These are phyloP conservation scores for Solidago caesia DNA, from an alignment of 129 eudicot species.

Conservation along the genomic window DNA sequence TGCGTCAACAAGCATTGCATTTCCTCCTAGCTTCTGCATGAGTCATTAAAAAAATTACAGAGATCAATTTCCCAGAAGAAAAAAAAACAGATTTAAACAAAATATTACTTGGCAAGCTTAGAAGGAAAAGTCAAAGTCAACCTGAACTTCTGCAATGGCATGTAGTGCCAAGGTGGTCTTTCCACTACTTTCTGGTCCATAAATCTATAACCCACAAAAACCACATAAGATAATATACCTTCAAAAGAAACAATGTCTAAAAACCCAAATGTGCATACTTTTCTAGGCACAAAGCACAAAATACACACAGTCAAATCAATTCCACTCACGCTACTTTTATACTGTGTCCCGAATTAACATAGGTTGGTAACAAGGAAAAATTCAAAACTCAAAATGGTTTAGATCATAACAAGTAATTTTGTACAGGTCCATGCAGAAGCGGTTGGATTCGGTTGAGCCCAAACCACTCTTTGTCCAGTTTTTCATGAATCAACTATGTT, in stretches of 20 bases:
- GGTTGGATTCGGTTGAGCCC: no score
- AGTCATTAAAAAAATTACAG: not conserved
- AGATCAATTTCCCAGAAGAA: not conserved
- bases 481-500: no score
- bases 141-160: conserved; percentile 99
- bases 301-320: not conserved
- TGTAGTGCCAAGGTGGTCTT: conserved; percentile 96
- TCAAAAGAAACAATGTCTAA: not conserved
- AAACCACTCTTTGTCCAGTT: no score
- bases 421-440: no score
- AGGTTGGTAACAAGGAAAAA: no score
- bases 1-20: conserved; percentile 99
- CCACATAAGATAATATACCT: conserved; percentile 1
- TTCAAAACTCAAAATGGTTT: no score
- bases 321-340: no score
- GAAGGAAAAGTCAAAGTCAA: conserved; percentile 25
- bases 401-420: no score
- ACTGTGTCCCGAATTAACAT: no score
- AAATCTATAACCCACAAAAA: conserved; percentile 53
- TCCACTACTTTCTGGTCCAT: conserved; percentile 99
- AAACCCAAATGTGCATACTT: conserved; percentile 4
- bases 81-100: not conserved
- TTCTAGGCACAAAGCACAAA: not conserved
- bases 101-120: conserved; percentile 1
- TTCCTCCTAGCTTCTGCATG: conserved; percentile 82